Base-by-base conservation (phyloP, 495 filamentous ascomycete genomes). In the Tuber indicum region DNA sequence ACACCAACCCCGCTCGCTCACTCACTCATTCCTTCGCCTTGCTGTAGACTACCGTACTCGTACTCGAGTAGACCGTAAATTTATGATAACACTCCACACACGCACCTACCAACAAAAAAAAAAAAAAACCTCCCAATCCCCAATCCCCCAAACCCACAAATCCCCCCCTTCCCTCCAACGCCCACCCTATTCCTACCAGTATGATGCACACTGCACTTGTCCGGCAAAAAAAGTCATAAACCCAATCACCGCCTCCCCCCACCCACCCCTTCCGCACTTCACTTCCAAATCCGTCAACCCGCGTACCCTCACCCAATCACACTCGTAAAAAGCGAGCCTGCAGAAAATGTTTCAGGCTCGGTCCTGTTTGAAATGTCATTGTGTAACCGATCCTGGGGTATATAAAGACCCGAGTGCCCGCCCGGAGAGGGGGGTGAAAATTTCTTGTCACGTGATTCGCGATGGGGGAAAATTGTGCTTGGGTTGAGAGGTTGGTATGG, bases 321-420 rank as follows among this genome's bases (percentile, higher is more conserved):
- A 0, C 17, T 10, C 23, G 9, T 21, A 58, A 26, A 58, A 58
- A 58, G 49, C 26, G 49, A 58, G 49, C 49, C 49, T 58, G 49
- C 49, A 26, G 49, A 58, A 58, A 58, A 58, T 58, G 49, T 58
- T 58, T 58, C 49, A 58, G 49, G 49, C 49, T 58, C 49, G 49
- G 49, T 58, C 49, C n/a, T 10, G 49, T 58, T 58, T 58, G 49
- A 58, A 58, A 58, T 58, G 49, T 58, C 23, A 58, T 58, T 58
- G 49, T 58, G 49, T 58, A 58, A 58, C 49, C 7, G 49, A 6
- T 5, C 1, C 6, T 12, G 49, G 49, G 23, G 49, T 58, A 58
- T 58, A 58, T 58, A 58, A 58, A 58, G 49, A 58, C 49, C 7
- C 17, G 23, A 58, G 49, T 58, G 49, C 23, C 17, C 49, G 23